Conservation (phyloP, 1,284 basidiomycete genomes). For the Ustilago hordei region DNA sequence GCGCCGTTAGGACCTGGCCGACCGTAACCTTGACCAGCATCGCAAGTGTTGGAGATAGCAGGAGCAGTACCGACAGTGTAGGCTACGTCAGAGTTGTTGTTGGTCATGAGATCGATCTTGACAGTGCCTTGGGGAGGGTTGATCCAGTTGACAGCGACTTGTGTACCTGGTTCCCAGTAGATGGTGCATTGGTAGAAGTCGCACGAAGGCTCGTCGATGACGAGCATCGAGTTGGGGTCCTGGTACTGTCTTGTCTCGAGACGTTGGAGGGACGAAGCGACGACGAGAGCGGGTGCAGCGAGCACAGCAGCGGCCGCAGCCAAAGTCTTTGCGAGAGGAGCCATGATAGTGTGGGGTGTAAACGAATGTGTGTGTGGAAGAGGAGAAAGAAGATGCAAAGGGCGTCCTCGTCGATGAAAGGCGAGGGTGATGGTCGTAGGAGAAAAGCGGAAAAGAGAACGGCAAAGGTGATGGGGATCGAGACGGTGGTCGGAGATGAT, state of each 20-base stretch:
- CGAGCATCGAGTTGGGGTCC: constrained; percentile 48
- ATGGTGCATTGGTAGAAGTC: constrained; percentile 58
- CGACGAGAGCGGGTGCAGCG: constrained; percentile 21
- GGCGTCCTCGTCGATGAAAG: background rate
- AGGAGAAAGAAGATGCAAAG: background rate
- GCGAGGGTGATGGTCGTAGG: constrained; percentile 2
- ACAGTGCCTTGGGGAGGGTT: constrained; percentile 54
- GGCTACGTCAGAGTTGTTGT: constrained; percentile 47
- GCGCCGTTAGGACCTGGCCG: constrained; percentile 40
- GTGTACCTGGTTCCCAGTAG: constrained; percentile 45
- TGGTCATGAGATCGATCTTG: constrained; percentile 56
- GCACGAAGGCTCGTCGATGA: constrained; percentile 53
- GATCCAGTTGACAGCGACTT: constrained; percentile 56
- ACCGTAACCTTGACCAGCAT: constrained; percentile 49
- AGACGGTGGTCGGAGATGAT: constrained; percentile 4
- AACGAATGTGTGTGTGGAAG: background rate
- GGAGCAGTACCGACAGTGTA: constrained; percentile 55
- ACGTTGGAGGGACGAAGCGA: constrained; percentile 11
- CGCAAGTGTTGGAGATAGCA: constrained; percentile 48
- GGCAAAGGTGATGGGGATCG: background rate
- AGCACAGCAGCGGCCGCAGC: constrained; percentile 22
- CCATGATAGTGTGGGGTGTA: constrained; percentile 14
- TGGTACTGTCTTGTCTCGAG: constrained; percentile 49
- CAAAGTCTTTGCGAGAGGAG: constrained; percentile 28
- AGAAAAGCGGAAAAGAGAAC: background rate